Base-by-base conservation (phyloP, 2,329 filamentous ascomycete species). In the Aspergillus tanneri region DNA sequence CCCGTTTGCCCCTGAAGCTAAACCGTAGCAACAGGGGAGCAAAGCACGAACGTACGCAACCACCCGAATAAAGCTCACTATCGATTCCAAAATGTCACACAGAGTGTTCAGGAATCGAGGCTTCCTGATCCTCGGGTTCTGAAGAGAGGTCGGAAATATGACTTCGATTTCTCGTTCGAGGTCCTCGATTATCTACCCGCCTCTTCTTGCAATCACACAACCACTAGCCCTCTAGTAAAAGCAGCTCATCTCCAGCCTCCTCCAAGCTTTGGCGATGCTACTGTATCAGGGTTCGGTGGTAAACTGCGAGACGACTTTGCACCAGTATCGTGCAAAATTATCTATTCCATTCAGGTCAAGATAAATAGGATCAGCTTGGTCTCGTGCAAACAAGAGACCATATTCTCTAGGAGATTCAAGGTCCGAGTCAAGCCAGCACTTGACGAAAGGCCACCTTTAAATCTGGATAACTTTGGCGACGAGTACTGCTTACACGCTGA, bases 241-340 rank as follows among this genome's bases (percentile, higher is more conserved):
- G 43, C 36, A 37, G 44, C 46, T 12, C 54, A 57, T 35, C 47
- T 57, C 9, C 54, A 52, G 21, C 49, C 46, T 7, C 52, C 54
- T 10, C 54, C 54, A 14, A 55, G 52, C 36, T 53, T 52, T 32
- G 54, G 54, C 5, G 52, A 51, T 27, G 43, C 54, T 8, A 49
- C 36, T 9, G 41, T 57, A 24, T 42, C 54, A 19, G 52, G 54
- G 0, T 46, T 55, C 10, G 54, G 54, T 25, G 54, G 54, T 12
- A 53, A 49, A 35, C 40, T 57, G 4, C 50, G 42, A 16, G 44
- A 57, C 19, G 54, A 57, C 43, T 55, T 48, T 22, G 54, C 52
- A 4, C 52, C 54, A 0, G 10, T 47, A 7, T 30, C 28, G 9
- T 57, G 54, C 45, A 49, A 47, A 27, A 52, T 57, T 10, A 19